These are phyloP conservation scores for Pelargonium exstipulatum DNA, from an alignment of 441 rosid genomes.

Conservation along the genomic window DNA sequence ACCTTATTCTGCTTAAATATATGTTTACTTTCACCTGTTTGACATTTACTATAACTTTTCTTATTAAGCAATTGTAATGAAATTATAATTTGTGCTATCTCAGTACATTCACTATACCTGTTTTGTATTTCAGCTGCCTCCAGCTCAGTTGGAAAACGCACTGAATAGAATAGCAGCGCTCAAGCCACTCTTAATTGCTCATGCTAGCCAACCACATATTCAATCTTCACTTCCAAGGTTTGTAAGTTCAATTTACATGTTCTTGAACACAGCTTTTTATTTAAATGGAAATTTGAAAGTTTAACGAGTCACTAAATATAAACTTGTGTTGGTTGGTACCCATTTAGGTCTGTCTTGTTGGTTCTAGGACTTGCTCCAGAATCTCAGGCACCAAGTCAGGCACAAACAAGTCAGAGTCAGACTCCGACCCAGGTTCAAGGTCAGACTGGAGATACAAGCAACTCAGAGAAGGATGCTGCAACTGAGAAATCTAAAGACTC, in stretches of 20 bases:
- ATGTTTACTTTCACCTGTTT: neutral
- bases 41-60: neutral
- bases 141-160: conserved; percentile 89
- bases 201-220: conserved; percentile 79
- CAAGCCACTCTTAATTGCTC: conserved; percentile 72
- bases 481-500: conserved; percentile 54
- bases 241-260: neutral
- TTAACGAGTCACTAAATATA: neutral
- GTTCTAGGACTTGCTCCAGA: neutral
- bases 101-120: neutral
- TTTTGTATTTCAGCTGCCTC: conserved; percentile 65
- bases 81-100: neutral
- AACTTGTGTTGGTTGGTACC: conserved; percentile 17
- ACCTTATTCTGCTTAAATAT: neutral
- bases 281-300: neutral
- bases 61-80: neutral
- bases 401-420: conserved; percentile 35
- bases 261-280: neutral
- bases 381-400: conserved; percentile 28
- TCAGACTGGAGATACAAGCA: conserved; percentile 51
- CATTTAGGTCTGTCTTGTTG: neutral
- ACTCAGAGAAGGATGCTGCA: conserved; percentile 46
- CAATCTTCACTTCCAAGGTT: conserved; percentile 88
- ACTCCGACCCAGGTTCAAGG: conserved; percentile 13
- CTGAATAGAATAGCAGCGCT: conserved; percentile 59